Base-by-base conservation (phyloP, 1,284 basidiomycete species). In the Thelephora terrestris region DNA sequence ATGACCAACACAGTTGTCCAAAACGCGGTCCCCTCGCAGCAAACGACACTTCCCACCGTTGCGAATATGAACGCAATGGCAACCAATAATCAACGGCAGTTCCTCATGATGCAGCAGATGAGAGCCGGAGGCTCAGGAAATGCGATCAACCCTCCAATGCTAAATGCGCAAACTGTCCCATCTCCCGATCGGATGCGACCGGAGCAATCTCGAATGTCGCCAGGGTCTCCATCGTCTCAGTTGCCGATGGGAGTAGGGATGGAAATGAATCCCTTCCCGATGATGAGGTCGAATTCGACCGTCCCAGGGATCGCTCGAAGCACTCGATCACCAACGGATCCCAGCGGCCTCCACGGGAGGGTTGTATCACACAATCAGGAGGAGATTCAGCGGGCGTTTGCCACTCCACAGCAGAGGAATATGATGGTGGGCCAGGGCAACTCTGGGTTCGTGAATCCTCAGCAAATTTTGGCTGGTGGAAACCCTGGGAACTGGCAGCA, bases 281-380 rank as follows among this genome's bases (percentile, higher is more conserved):
- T 59, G 2, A 54, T 76, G 45, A 71, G 75, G 24, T 78, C 78
- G 17, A 77, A 78, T 55, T 68, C 72, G 40, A 61, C 74, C 25
- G 79, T 85, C 51, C 80, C 81, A 1, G 82, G 83, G 4, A 85
- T 86, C 50, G 79, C 83, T 29, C 70, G 84, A 55, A 83, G 76
- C 55, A 73, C 75, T 46, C 71, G 81, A 49, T 85, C 84, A 38
- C 84, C 84, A 20, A 78, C 81, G 17, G 81, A 85, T 48, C 68
- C 71, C 27, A 69, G 69, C 5, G 69, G 75, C 45, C 75, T 79
- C 20, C 80, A 82, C 0, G 73, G 80, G 66, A 76, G 76, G 42
- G 74, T 78, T 34, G 70, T 58, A 46, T 48, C 65, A 37, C 61
- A 68, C 56, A 64, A 65, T 32, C 66, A 70, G 47, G 74, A 78